These are phyloP conservation scores for Pueraria montana DNA, from an alignment of 306 rosid species.

Conservation along the genomic window DNA sequence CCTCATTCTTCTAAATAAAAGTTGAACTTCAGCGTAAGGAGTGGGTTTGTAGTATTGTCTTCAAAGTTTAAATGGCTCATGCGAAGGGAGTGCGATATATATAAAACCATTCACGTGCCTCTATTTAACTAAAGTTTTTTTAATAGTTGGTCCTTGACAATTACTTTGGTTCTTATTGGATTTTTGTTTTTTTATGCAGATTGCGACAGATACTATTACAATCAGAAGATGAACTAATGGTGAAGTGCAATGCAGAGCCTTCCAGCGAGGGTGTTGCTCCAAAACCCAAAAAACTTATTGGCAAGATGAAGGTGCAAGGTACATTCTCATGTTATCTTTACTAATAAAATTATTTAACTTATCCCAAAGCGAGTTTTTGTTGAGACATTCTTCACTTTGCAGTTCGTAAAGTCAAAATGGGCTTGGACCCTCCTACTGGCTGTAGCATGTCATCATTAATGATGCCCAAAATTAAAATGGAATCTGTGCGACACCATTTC, in stretches of 20 bases:
- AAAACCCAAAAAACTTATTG: slow-evolving; percentile 86
- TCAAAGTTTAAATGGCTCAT: not conserved
- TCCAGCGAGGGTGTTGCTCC: slow-evolving; percentile 86
- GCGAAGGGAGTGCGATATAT: not conserved
- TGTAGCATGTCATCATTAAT: slow-evolving; percentile 78
- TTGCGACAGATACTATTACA: slow-evolving; percentile 87
- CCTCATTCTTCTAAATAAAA: not conserved
- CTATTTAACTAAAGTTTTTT: not conserved
- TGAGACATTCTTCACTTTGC: slow-evolving; percentile 50
- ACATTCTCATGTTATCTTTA: slow-evolving; percentile 42
- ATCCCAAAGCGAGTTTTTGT: slow-evolving; percentile 18
- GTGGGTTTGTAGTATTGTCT: not conserved
- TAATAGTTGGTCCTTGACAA: not conserved
- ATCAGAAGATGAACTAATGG: slow-evolving; percentile 91
- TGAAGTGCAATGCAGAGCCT: slow-evolving; percentile 77
- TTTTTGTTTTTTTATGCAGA: slow-evolving; percentile 55
- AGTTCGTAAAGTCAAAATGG: slow-evolving; percentile 94
- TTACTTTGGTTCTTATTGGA: slow-evolving; percentile 22
- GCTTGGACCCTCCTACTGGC: slow-evolving; percentile 87
- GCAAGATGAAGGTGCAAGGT: slow-evolving; percentile 99
- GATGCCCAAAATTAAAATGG: slow-evolving; percentile 69
- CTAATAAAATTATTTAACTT: slow-evolving; percentile 38
- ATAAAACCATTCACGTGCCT: not conserved
- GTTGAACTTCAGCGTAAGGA: not conserved
- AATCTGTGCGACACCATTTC: slow-evolving; percentile 61